These are phyloP conservation scores for Saccharomyces jurei DNA, from an alignment of 805 yeast genomes.

Conservation along the genomic window DNA sequence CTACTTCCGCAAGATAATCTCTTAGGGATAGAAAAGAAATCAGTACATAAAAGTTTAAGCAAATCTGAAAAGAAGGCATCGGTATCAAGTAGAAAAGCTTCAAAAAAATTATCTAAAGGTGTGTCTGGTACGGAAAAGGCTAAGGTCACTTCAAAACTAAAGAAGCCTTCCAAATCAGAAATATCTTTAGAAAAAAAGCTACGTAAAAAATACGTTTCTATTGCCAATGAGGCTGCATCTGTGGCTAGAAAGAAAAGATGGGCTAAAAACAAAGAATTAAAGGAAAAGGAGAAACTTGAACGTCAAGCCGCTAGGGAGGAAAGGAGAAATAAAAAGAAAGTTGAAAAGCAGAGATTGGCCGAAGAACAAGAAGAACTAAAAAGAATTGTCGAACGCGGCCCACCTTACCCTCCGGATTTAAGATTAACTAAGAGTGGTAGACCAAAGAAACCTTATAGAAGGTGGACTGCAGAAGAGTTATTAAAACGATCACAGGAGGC, in stretches of 20 bases:
- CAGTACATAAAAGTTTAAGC: conserved; percentile 11
- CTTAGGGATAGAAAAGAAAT: conserved; percentile 21
- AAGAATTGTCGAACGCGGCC: conserved; percentile 27
- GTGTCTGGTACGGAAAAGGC: conserved; percentile 3
- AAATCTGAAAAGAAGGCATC: conserved; percentile 5
- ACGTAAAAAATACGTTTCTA: conserved; percentile 15
- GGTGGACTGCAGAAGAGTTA: conserved; percentile 29
- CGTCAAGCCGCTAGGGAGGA: conserved; percentile 13
- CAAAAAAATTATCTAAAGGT: conserved; percentile 1
- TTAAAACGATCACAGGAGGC: conserved; percentile 18
- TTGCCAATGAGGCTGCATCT: conserved; percentile 24
- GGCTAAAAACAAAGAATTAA: background rate
- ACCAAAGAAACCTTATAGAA: conserved; percentile 30
- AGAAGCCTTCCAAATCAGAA: conserved; percentile 11
- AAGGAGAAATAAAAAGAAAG: conserved; percentile 14
- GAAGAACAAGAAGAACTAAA: conserved; percentile 24
- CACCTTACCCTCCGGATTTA: conserved; percentile 29
- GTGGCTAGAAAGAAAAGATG: conserved; percentile 15
- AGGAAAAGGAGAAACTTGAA: conserved; percentile 4
- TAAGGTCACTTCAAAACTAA: background rate
- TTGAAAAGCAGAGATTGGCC: conserved; percentile 16
- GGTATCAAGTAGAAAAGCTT: conserved; percentile 15
- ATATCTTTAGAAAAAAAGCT: conserved; percentile 10
- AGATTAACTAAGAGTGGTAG: conserved; percentile 26
- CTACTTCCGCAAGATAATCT: conserved; percentile 5